Evolutionary conservation across 2,329 filamentous ascomycete genomes (phyloP).

Genomic region (Geoglossum cookeanum): DNA sequence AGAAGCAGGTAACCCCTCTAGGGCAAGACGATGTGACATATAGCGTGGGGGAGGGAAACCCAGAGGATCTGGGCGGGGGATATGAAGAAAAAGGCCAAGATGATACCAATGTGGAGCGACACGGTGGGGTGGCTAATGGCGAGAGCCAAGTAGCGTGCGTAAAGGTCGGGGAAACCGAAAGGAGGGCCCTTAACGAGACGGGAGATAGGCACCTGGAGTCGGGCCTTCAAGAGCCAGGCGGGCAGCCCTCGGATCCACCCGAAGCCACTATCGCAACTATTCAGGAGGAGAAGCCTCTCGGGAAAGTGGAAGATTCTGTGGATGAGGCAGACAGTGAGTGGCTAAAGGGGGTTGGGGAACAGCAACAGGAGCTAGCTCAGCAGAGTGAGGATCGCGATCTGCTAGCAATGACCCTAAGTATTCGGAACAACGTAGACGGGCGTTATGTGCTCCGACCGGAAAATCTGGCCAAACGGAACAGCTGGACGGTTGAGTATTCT

Average conservation of each 20-base stretch:
- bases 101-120: no score
- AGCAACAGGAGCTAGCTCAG: neutral
- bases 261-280: constrained; percentile 4
- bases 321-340: neutral
- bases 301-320: constrained; percentile 6
- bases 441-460: constrained; percentile 40
- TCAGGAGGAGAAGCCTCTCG: constrained; percentile 5
- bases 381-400: constrained; percentile 18
- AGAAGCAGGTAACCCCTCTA: neutral
- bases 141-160: no score
- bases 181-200: no score
- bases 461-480: constrained; percentile 24
- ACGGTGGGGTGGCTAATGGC: no score
- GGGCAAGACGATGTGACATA: neutral
- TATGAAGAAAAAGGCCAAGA: no score
- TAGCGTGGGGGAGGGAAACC: neutral
- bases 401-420: constrained; percentile 50
- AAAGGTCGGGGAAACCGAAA: no score
- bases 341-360: neutral
- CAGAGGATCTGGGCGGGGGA: neutral
- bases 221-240: neutral
- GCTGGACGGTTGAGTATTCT: constrained; percentile 64
- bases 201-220: neutral
- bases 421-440: constrained; percentile 55
- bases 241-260: neutral